Conservation (phyloP, 2,329 filamentous ascomycete genomes). For the Alternaria consortialis region DNA sequence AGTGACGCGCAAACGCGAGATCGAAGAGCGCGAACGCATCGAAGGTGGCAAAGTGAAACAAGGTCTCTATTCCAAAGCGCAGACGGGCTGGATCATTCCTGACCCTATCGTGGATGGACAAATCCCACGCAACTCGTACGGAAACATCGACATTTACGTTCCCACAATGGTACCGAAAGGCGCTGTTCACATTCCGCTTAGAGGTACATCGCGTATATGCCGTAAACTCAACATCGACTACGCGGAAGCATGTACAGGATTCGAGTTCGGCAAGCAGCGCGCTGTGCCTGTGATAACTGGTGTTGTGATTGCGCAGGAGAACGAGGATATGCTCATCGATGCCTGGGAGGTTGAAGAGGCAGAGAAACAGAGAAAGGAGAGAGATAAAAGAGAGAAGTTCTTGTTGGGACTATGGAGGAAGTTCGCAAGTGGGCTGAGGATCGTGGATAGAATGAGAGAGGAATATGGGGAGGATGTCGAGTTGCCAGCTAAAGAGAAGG, state of each 20-base stretch:
- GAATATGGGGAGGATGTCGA: slow-evolving; percentile 46
- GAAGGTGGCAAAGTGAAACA: slow-evolving; percentile 85
- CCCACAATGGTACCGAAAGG: slow-evolving; percentile 90
- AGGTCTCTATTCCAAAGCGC: slow-evolving; percentile 81
- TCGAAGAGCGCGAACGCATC: slow-evolving; percentile 82
- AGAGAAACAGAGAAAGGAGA: slow-evolving; percentile 77
- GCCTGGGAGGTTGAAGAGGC: slow-evolving; percentile 78
- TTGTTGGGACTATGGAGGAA: slow-evolving; percentile 83
- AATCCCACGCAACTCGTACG: slow-evolving; percentile 93
- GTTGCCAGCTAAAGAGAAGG: slow-evolving; percentile 72
- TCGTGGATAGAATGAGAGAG: slow-evolving; percentile 60
- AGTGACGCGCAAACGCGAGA: slow-evolving; percentile 83
- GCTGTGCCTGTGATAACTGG: slow-evolving; percentile 92
- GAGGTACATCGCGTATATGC: slow-evolving; percentile 80
- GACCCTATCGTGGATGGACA: slow-evolving; percentile 82
- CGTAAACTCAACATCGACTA: slow-evolving; percentile 85
- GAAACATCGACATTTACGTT: slow-evolving; percentile 95
- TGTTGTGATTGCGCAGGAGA: slow-evolving; percentile 85
- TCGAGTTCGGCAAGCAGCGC: slow-evolving; percentile 94
- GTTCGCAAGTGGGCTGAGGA: slow-evolving; percentile 84
- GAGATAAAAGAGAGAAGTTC: slow-evolving; percentile 79
- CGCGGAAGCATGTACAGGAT: slow-evolving; percentile 93
- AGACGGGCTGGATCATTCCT: slow-evolving; percentile 96
- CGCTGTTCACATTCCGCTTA: slow-evolving; percentile 82
- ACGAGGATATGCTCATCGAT: slow-evolving; percentile 76